phyloP scores from a whole-genome alignment of 192 early-diverging fungal genomes.

The Coemansia sp. region DNA sequence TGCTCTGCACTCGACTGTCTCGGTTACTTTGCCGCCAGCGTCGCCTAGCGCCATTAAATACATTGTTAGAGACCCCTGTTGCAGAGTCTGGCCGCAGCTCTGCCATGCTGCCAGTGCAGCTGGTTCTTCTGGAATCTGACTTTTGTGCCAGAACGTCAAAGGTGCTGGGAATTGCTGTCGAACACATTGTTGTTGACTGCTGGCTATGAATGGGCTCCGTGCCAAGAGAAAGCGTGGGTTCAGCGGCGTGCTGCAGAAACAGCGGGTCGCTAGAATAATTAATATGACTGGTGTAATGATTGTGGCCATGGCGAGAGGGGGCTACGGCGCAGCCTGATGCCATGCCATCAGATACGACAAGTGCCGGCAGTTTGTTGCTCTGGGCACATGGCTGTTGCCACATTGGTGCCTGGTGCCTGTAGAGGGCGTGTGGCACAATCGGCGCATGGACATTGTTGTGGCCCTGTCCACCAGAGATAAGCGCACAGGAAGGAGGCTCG shows the following conservation, averaged over 20 bases:
- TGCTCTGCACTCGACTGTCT: constrained; percentile 33
- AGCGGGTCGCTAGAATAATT: constrained; percentile 1
- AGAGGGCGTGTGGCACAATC: not conserved
- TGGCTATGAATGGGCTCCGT: not conserved
- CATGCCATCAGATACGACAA: not conserved
- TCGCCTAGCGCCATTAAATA: not conserved
- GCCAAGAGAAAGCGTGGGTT: constrained; percentile 10
- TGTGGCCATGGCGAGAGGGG: not conserved
- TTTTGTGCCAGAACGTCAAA: not conserved
- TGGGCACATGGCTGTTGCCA: constrained; percentile 1
- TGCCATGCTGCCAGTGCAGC: not conserved
- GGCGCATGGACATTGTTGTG: not conserved
- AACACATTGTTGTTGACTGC: constrained; percentile 7
- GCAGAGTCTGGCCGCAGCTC: not conserved
- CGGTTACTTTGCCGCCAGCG: not conserved
- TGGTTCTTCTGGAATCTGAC: not conserved
- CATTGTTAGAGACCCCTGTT: not conserved
- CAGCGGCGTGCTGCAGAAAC: not conserved
- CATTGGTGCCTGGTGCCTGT: constrained; percentile 1
- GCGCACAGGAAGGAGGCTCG: not conserved
- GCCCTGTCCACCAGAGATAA: not conserved
- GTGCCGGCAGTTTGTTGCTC: not conserved
- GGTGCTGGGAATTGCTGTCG: constrained; percentile 1
- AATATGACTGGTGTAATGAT: not conserved
- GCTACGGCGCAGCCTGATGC: not conserved